A percentile compares a stretch with the other conserved stretches of the same genome.
These are phyloP conservation scores for Solanum hybrid DNA, from an alignment of 305 asterid species.

Conservation along the genomic window DNA sequence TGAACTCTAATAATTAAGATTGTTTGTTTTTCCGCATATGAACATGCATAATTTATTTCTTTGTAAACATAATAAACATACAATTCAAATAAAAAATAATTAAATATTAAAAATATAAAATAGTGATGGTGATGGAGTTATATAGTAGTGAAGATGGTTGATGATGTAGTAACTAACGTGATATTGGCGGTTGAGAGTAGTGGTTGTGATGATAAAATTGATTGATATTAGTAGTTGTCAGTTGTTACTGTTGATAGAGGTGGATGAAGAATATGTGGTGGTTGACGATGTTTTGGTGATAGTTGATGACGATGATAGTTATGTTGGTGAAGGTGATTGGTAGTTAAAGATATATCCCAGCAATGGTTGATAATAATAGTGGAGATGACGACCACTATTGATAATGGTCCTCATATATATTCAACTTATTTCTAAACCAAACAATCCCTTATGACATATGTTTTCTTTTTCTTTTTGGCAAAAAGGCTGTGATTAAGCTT, in stretches of 20 bases:
- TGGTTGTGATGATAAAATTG: neutral
- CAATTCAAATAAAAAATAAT: neutral
- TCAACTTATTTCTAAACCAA: neutral
- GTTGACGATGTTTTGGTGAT: neutral
- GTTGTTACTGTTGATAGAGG: neutral
- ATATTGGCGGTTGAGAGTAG: neutral
- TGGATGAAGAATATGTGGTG: neutral
- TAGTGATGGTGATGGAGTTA: neutral
- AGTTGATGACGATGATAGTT: neutral
- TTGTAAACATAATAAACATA: neutral
- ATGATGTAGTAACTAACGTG: neutral
- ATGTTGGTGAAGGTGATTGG: too few species aligned
- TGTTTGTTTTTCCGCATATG: neutral
- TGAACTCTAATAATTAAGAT: neutral
- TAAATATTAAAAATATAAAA: neutral
- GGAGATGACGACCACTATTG: neutral
- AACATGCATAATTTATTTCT: neutral
- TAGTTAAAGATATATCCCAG: neutral
- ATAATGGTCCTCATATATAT: neutral
- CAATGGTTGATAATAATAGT: neutral
- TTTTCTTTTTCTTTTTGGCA: neutral
- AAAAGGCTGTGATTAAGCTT: neutral
- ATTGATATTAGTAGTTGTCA: neutral
- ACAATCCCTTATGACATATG: neutral
- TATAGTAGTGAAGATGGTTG: neutral